A percentile compares a stretch with the other conserved stretches of the same genome.
These are phyloP conservation scores for Scedosporium aurantiacum DNA, from an alignment of 2,329 filamentous ascomycete species.

Conservation along the genomic window DNA sequence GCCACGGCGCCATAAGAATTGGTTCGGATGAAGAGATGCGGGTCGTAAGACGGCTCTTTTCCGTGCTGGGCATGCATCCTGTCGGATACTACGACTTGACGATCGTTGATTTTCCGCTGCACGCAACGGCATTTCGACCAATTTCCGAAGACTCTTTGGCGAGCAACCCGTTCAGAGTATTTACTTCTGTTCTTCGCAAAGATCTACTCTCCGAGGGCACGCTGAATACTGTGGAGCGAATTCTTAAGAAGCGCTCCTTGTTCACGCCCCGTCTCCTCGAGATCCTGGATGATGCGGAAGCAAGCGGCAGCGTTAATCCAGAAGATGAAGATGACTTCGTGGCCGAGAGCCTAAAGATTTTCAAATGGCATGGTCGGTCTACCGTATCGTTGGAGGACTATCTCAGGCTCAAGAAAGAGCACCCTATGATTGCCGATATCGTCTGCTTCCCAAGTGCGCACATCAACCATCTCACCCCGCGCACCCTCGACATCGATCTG, in stretches of 20 bases:
- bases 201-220: slow-evolving; percentile 24
- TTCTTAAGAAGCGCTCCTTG: neutral
- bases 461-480: slow-evolving; percentile 43
- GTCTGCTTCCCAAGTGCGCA: slow-evolving; percentile 30
- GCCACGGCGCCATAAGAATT: slow-evolving; percentile 38
- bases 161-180: slow-evolving; percentile 31
- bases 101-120: slow-evolving; percentile 34
- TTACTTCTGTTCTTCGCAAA: slow-evolving; percentile 25
- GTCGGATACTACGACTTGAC: slow-evolving; percentile 43
- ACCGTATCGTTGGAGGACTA: slow-evolving; percentile 30
- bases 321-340: slow-evolving; percentile 27
- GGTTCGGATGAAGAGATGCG: slow-evolving; percentile 31
- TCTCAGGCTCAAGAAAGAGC: slow-evolving; percentile 26
- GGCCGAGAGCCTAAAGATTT: slow-evolving; percentile 30
- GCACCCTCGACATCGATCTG: slow-evolving; percentile 35
- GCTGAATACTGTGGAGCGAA: slow-evolving; percentile 13
- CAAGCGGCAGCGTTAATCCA: neutral
- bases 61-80: slow-evolving; percentile 33
- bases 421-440: slow-evolving; percentile 38
- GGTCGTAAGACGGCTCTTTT: slow-evolving; percentile 32
- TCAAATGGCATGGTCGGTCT: slow-evolving; percentile 34
- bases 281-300: neutral
- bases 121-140: slow-evolving; percentile 40
- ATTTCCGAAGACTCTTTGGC: slow-evolving; percentile 20
- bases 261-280: neutral